Evolutionary conservation across 2,329 filamentous ascomycete species (phyloP).

Genomic region (Dactylellina cionopaga): DNA sequence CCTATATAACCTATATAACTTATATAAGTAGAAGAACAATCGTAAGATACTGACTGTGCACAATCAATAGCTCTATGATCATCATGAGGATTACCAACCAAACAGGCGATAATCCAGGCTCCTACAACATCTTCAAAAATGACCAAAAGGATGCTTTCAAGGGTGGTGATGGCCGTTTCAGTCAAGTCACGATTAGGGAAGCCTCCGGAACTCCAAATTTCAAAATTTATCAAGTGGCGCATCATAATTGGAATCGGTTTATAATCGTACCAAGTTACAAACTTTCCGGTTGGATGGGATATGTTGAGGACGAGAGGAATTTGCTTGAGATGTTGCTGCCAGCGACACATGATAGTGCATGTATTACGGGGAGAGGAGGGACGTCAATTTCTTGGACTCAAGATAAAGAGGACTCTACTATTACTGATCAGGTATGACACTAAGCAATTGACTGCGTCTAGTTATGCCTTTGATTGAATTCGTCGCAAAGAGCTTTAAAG

Average conservation of each 20-base stretch:
- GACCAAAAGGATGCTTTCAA: neutral
- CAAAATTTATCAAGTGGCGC: neutral
- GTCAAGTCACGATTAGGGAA: neutral
- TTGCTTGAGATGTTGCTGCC: neutral
- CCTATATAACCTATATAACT: no score
- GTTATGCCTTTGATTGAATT: no score
- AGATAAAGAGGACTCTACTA: neutral
- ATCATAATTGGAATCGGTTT: neutral
- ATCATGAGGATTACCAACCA: neutral
- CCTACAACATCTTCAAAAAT: neutral
- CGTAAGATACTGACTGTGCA: no score
- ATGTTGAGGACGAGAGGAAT: neutral
- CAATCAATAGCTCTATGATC: no score
- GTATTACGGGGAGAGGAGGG: neutral
- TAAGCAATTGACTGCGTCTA: no score
- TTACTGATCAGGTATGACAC: no score
- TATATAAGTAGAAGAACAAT: no score
- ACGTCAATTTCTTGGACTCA: neutral
- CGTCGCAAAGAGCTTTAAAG: no score
- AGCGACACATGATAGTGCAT: neutral
- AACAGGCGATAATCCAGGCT: neutral
- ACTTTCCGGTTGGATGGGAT: neutral
- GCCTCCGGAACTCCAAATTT: neutral
- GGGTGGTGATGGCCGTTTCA: neutral
- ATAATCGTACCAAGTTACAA: neutral